Conservation (phyloP, 768 basidiomycete genomes). For the Kwoniella pini region DNA sequence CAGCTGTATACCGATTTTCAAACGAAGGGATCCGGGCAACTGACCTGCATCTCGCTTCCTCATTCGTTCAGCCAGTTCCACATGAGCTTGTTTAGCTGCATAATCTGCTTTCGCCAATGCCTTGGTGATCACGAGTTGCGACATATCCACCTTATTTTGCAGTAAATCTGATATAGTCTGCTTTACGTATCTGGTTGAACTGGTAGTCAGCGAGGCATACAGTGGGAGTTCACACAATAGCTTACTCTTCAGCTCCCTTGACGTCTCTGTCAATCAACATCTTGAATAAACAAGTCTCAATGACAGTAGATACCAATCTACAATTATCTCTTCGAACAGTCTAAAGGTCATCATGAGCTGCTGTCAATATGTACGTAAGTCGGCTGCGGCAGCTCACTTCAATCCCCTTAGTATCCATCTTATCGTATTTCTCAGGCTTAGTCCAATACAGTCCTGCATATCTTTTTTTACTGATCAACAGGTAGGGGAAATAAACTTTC, state of each 20-base stretch:
- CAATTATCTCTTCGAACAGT: slow-evolving; percentile 98
- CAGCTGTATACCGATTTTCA: neutral
- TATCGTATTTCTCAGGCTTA: slow-evolving; percentile 88
- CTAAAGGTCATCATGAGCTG: slow-evolving; percentile 57
- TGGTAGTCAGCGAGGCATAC: neutral
- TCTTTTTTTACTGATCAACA: slow-evolving; percentile 97
- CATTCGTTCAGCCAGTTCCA: slow-evolving; percentile 94
- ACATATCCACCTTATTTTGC: slow-evolving; percentile 98
- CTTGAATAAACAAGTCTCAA: slow-evolving; percentile 96
- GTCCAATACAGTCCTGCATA: slow-evolving; percentile 99
- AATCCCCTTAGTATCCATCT: slow-evolving; percentile 99
- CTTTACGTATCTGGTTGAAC: slow-evolving; percentile 77
- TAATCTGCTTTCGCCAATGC: slow-evolving; percentile 95
- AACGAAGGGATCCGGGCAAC: slow-evolving; percentile 16
- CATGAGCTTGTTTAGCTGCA: slow-evolving; percentile 91
- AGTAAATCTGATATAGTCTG: slow-evolving; percentile 88
- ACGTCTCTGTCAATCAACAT: slow-evolving; percentile 96
- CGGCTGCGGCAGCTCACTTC: slow-evolving; percentile 64
- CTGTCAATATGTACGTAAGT: neutral
- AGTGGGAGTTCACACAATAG: neutral
- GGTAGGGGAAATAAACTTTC: slow-evolving; percentile 97
- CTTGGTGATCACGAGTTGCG: slow-evolving; percentile 97
- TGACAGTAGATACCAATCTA: slow-evolving; percentile 95
- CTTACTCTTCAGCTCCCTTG: slow-evolving; percentile 85
- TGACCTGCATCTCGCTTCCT: slow-evolving; percentile 86